A percentile compares a stretch with the other conserved stretches of the same genome.
Conservation (phyloP, 441 rosid genomes). For the Geranium incanum region DNA sequence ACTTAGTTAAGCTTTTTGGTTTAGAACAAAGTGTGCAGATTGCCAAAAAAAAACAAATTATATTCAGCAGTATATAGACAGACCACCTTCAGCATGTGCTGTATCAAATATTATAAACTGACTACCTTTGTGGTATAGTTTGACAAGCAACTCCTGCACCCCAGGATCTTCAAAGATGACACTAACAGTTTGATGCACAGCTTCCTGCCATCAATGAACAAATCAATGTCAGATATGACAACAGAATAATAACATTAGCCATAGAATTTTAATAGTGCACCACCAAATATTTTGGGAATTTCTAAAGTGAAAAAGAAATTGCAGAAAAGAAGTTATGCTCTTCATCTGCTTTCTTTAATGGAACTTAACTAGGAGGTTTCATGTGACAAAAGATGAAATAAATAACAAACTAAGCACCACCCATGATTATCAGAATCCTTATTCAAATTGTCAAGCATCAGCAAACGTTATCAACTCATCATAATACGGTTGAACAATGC, state of each 20-base stretch:
- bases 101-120: background rate
- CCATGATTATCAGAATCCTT: background rate
- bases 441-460: background rate
- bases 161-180: conserved; percentile 99
- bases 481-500: background rate
- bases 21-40: background rate
- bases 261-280: background rate
- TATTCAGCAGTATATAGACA: background rate
- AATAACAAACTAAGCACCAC: background rate
- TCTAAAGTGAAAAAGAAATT: background rate
- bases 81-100: background rate
- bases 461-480: background rate
- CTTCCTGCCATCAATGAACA: conserved; percentile 54
- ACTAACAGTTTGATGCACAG: conserved; percentile 80
- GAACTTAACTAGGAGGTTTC: no score
- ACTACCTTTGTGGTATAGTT: conserved; percentile 88
- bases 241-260: background rate
- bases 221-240: conserved; percentile 1
- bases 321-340: background rate
- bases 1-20: background rate
- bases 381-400: no score
- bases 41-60: background rate
- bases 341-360: no score
- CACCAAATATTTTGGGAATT: background rate
- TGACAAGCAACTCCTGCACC: conserved; percentile 85